A percentile compares a stretch with the other conserved stretches of the same genome.
Evolutionary conservation across 495 filamentous ascomycete species (phyloP).

Genomic region (Viridothelium virens): DNA sequence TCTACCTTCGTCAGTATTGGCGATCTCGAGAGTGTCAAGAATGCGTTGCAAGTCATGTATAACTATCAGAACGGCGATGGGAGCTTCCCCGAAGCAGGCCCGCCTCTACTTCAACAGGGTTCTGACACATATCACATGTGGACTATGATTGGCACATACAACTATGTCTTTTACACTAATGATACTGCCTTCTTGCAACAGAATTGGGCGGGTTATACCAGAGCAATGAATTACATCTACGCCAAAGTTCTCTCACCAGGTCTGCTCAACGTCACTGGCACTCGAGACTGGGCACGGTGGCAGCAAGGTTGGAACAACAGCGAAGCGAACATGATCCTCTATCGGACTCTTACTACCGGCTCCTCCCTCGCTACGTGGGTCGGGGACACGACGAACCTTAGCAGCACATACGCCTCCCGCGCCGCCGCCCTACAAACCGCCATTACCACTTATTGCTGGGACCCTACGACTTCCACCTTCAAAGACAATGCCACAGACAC

Average conservation of each 20-base stretch:
- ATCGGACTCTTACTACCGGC: conserved; percentile 19
- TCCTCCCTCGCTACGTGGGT: conserved; percentile 18
- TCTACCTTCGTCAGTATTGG: conserved; percentile 41
- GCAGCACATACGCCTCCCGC: conserved; percentile 34
- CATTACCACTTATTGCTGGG: conserved; percentile 42
- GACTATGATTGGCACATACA: conserved; percentile 24
- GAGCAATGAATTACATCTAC: conserved; percentile 20
- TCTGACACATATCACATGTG: conserved; percentile 25
- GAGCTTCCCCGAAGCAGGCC: conserved; percentile 47
- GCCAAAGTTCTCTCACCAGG: conserved; percentile 19
- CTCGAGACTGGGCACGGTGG: conserved; percentile 22
- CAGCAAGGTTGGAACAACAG: conserved; percentile 18
- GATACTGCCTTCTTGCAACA: conserved; percentile 20
- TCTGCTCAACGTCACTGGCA: conserved; percentile 22
- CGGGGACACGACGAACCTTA: conserved; percentile 18
- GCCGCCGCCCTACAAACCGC: conserved; percentile 15
- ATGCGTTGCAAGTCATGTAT: conserved; percentile 55
- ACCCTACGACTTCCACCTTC: conserved; percentile 47
- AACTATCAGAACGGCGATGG: conserved; percentile 42
- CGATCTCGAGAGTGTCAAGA: conserved; percentile 53
- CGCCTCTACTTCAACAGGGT: conserved; percentile 46
- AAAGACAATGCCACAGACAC: conserved; percentile 23
- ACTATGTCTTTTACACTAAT: conserved; percentile 24
- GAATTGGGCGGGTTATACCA: conserved; percentile 16
- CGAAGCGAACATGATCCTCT: conserved; percentile 26